Conservation (phyloP, 106 monocot genomes). For the Allium fistulosum region DNA sequence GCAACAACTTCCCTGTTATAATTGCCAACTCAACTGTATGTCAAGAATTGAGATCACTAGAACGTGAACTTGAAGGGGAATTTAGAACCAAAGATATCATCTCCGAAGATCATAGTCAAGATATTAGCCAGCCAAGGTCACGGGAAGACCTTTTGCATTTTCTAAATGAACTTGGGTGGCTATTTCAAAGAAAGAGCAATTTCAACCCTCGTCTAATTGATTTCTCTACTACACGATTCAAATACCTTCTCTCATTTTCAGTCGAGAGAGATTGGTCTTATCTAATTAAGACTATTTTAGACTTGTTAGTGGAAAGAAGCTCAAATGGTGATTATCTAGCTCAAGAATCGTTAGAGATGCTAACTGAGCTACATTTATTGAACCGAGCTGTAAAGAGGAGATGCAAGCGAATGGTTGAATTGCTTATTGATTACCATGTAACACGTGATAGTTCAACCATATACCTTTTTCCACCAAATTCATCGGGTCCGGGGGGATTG, state of each 20-base stretch:
- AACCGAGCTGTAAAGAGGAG: slow-evolving; percentile 82
- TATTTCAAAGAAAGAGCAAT: slow-evolving; percentile 56
- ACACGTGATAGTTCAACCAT: slow-evolving; percentile 20
- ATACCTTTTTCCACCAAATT: slow-evolving; percentile 64
- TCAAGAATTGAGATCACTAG: slow-evolving; percentile 70
- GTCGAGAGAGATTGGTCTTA: slow-evolving; percentile 73
- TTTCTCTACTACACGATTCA: slow-evolving; percentile 66
- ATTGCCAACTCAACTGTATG: slow-evolving; percentile 68
- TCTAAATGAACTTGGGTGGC: slow-evolving; percentile 93
- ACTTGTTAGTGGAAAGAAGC: slow-evolving; percentile 53
- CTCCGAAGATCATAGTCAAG: slow-evolving; percentile 18
- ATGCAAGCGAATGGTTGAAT: slow-evolving; percentile 73
- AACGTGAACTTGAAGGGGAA: slow-evolving; percentile 56
- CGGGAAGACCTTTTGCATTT: slow-evolving; percentile 71
- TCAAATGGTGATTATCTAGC: slow-evolving; percentile 21
- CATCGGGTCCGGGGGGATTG: slow-evolving; percentile 57
- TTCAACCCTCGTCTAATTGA: slow-evolving; percentile 1
- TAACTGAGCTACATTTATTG: slow-evolving; percentile 69
- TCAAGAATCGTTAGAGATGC: slow-evolving; percentile 53
- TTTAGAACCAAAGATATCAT: slow-evolving; percentile 12
- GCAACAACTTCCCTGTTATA: slow-evolving; percentile 85
- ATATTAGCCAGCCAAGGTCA: slow-evolving; percentile 22
- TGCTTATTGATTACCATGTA: slow-evolving; percentile 62
- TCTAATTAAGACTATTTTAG: slow-evolving; percentile 53
- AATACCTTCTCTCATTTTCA: slow-evolving; percentile 70